These are phyloP conservation scores for Penicillium waksmanii DNA, from an alignment of 495 filamentous ascomycete genomes.

Conservation along the genomic window DNA sequence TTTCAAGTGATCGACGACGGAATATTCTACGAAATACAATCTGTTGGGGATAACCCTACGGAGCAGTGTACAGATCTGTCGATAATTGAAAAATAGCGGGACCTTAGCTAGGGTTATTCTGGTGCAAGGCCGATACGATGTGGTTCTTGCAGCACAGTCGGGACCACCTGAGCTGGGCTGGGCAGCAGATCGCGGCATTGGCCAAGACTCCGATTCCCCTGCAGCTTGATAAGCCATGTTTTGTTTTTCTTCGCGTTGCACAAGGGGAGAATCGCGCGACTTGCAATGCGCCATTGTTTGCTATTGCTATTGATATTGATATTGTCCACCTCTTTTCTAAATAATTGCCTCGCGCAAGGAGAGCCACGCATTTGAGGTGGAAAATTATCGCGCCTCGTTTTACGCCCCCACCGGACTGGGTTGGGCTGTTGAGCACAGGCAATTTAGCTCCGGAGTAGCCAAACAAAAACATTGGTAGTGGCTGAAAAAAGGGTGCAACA, in stretches of 20 bases:
- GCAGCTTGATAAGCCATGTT: background rate
- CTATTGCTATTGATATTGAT: background rate
- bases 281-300: background rate
- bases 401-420: background rate
- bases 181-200: background rate
- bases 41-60: background rate
- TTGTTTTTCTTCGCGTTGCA: background rate
- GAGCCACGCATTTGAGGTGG: no score
- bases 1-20: slow-evolving; percentile 4
- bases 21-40: background rate
- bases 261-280: background rate
- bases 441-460: background rate
- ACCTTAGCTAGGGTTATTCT: background rate
- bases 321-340: no score
- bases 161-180: background rate
- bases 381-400: no score
- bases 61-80: background rate
- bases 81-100: background rate
- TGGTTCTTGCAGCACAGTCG: background rate
- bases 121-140: background rate
- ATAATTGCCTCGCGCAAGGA: no score
- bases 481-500: background rate
- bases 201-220: slow-evolving; percentile 1
- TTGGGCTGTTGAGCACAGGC: background rate
- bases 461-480: background rate